Percentiles rank a stretch among this genome's conserved stretches.
Conservation (phyloP, 192 early-diverging fungal genomes). For the Oehlia diaphana region DNA sequence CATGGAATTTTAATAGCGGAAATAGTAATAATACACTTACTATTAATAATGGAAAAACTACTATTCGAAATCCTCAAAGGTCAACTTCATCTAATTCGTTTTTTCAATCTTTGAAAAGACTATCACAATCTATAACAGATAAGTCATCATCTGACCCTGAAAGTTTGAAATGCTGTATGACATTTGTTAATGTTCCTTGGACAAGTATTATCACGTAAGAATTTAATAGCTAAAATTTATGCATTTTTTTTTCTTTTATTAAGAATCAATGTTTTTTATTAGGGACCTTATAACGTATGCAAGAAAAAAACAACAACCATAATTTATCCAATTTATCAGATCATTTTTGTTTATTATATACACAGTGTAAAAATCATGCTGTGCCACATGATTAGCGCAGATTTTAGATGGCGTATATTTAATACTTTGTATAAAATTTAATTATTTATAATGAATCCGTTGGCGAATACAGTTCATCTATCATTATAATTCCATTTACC, state of each 20-base stretch:
- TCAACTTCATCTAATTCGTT: slow-evolving; percentile 40
- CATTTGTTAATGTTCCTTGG: slow-evolving; percentile 94
- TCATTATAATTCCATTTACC: no score
- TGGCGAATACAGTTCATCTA: no score
- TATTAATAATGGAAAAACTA: slow-evolving; percentile 2
- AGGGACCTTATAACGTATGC: slow-evolving; percentile 15
- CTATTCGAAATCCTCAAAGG: slow-evolving; percentile 19
- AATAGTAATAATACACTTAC: not conserved
- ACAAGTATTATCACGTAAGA: slow-evolving; percentile 68
- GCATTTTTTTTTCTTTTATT: not conserved
- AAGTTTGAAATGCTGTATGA: slow-evolving; percentile 82
- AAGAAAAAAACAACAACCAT: slow-evolving; percentile 7
- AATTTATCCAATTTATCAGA: no score
- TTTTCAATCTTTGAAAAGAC: slow-evolving; percentile 51
- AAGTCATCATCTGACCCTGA: slow-evolving; percentile 56
- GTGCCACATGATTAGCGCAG: no score
- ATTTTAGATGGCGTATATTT: no score
- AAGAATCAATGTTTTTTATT: not conserved
- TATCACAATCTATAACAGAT: slow-evolving; percentile 54
- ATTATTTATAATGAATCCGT: no score
- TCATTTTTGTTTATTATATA: no score
- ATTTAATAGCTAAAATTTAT: not conserved
- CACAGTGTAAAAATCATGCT: no score
- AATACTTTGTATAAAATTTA: no score
- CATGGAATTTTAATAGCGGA: not conserved